Conservation (phyloP, 2,329 filamentous ascomycete genomes). For the Calonectria fujianensis region DNA sequence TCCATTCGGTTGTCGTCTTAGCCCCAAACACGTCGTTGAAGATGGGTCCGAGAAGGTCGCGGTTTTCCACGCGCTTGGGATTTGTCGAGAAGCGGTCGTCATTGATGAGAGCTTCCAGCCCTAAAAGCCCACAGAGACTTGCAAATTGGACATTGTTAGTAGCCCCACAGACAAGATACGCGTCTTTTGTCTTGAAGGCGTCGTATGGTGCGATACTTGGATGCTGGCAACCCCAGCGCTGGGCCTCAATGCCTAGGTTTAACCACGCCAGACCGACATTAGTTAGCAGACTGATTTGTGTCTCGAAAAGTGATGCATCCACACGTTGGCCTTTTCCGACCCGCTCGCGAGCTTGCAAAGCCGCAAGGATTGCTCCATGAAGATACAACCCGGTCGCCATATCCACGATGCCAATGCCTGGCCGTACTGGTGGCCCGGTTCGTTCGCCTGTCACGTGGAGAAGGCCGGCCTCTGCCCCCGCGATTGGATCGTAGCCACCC, state of each 20-base stretch:
- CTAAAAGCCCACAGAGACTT: conserved; percentile 55
- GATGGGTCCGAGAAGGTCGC: conserved; percentile 60
- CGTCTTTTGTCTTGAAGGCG: conserved; percentile 62
- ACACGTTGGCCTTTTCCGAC: conserved; percentile 65
- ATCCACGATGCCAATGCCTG: conserved; percentile 65
- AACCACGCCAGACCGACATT: conserved; percentile 64
- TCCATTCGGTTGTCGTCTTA: conserved; percentile 64
- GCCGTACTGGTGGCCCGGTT: conserved; percentile 62
- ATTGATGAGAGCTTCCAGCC: conserved; percentile 44
- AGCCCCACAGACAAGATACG: conserved; percentile 57
- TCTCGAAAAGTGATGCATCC: conserved; percentile 67
- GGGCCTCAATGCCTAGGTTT: conserved; percentile 62
- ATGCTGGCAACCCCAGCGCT: conserved; percentile 67
- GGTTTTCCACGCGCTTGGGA: conserved; percentile 59
- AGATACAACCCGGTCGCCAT: conserved; percentile 67
- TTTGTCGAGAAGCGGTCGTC: conserved; percentile 59
- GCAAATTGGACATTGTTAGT: conserved; percentile 61
- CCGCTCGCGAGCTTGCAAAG: conserved; percentile 60
- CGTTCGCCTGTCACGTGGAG: conserved; percentile 66
- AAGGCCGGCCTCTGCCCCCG: conserved; percentile 64
- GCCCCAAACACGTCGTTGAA: conserved; percentile 58
- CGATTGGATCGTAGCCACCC: conserved; percentile 68
- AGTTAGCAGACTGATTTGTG: conserved; percentile 62
- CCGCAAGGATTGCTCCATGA: conserved; percentile 66
- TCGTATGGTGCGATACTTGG: conserved; percentile 69